These are phyloP conservation scores for Jamesozyma spencerorum DNA, from an alignment of 805 yeast species.

Conservation along the genomic window DNA sequence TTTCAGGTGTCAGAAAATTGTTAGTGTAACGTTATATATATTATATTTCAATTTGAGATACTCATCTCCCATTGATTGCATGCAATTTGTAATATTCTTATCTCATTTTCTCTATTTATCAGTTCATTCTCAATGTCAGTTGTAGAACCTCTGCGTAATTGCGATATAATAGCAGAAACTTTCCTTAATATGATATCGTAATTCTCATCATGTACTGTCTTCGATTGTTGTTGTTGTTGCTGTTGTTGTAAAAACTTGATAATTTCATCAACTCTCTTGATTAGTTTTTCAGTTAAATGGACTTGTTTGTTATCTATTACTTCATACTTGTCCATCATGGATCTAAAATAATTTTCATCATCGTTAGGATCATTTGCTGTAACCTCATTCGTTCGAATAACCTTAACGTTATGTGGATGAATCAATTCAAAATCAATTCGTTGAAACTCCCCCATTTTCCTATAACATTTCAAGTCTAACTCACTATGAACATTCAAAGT, in stretches of 20 bases:
- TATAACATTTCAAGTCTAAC: not conserved
- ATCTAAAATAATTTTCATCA: not conserved
- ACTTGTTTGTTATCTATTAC: not conserved
- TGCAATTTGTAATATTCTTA: constrained; percentile 15
- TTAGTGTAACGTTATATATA: constrained; percentile 37
- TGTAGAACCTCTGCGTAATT: constrained; percentile 15
- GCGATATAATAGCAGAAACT: constrained; percentile 16
- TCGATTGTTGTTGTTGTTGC: not conserved
- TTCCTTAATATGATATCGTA: constrained; percentile 15
- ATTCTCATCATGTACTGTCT: not conserved
- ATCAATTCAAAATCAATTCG: not conserved
- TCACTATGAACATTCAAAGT: not conserved
- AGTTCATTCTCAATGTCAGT: constrained; percentile 21
- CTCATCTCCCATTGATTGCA: constrained; percentile 26
- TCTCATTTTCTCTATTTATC: constrained; percentile 20
- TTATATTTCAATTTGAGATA: constrained; percentile 1
- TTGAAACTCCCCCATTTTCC: not conserved
- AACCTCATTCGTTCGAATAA: not conserved
- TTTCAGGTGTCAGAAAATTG: constrained; percentile 68
- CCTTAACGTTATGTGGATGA: not conserved
- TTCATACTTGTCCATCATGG: constrained; percentile 1
- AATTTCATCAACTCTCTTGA: constrained; percentile 13
- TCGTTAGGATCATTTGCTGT: not conserved
- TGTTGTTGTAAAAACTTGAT: constrained; percentile 12
- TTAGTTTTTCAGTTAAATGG: constrained; percentile 5